phyloP scores from a whole-genome alignment of 257 asterid genomes.

The Nicotiana knightiana region DNA sequence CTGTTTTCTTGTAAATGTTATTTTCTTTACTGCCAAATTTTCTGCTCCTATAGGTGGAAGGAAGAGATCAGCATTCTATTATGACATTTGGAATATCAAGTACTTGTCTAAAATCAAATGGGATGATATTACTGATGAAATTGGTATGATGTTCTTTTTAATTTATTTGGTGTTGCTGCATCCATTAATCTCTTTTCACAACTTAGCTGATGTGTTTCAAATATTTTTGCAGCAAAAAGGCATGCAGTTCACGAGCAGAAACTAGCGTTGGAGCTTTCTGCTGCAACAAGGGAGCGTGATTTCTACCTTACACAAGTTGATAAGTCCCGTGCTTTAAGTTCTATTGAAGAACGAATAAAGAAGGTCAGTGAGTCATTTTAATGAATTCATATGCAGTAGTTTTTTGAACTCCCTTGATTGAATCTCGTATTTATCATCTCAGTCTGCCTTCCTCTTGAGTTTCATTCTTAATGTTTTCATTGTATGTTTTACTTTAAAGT shows the following conservation, averaged over 20 bases:
- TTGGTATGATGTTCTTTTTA: slow-evolving; percentile 31
- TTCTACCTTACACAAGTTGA: slow-evolving; percentile 74
- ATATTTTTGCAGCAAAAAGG: slow-evolving; percentile 48
- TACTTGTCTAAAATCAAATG: slow-evolving; percentile 95
- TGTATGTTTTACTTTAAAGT: neutral
- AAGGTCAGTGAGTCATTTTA: slow-evolving; percentile 38
- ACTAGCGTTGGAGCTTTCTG: slow-evolving; percentile 65
- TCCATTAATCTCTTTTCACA: slow-evolving; percentile 3
- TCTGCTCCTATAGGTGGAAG: slow-evolving; percentile 60
- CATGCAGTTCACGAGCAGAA: slow-evolving; percentile 74
- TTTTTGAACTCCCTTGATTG: neutral
- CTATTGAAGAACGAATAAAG: slow-evolving; percentile 65
- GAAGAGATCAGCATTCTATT: slow-evolving; percentile 79
- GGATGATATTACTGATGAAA: slow-evolving; percentile 92
- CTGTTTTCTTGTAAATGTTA: neutral
- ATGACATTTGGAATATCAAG: slow-evolving; percentile 92
- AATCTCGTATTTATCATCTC: neutral
- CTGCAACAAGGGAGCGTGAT: slow-evolving; percentile 80
- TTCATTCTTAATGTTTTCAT: neutral
- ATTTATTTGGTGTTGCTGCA: neutral
- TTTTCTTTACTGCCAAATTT: neutral
- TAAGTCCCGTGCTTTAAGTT: slow-evolving; percentile 54
- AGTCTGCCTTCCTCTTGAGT: neutral
- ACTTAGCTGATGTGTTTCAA: slow-evolving; percentile 10
- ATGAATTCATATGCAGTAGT: neutral